Base-by-base conservation (phyloP, 495 filamentous ascomycete genomes). In the Neurospora pannonica region DNA sequence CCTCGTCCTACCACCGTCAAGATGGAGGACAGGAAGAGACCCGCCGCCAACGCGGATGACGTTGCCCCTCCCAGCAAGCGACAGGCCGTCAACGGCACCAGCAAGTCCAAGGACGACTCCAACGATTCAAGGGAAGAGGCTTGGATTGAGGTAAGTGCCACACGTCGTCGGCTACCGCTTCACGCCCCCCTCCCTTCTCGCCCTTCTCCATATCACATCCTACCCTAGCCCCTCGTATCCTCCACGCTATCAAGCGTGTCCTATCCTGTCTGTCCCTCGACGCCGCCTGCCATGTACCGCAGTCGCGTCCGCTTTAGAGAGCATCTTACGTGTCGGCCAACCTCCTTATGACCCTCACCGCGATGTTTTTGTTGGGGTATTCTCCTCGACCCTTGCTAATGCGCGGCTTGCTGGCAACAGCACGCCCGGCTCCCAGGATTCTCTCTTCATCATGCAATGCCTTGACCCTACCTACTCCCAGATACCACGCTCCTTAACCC, bases 11-110 rank as follows among this genome's bases (percentile, higher is more conserved):
- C 86, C 82, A 83, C 83, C 81, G 86, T 91, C 88, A 97, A 94
- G 88, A 97, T 97, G 94, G 94, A 97, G 87, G 94, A 97, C 87
- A 93, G 94, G 89, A 97, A 97, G 87, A 90, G 94, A 89, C 91
- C 93, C 77, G 92, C 93, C 76, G 85, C 89, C 72, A 84, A 86
- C 80, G 91, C 90, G 77, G 94, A 95, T 83, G 92, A 95, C 70
- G 85, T 90, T 75, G 92, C 91, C 73, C 94, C 94, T 54, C 93
- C 94, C 10, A 89, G 87, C 79, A 97, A 97, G 88, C 91, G 93
- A 81, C 93, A 95, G 83, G 92, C 92, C 11, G 86, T 93, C 24
- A 96, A 96, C 85, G 93, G 93, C 78, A 86, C 88, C 75, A 87
- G 83, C 78, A 92, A 92, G 80, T 86, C 89, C 75, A 91, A 92